Percentiles rank a stretch among this genome's conserved stretches.
Evolutionary conservation across 176 grass and related monocot genomes (phyloP).

Genomic region (Aegilops sharonensis): DNA sequence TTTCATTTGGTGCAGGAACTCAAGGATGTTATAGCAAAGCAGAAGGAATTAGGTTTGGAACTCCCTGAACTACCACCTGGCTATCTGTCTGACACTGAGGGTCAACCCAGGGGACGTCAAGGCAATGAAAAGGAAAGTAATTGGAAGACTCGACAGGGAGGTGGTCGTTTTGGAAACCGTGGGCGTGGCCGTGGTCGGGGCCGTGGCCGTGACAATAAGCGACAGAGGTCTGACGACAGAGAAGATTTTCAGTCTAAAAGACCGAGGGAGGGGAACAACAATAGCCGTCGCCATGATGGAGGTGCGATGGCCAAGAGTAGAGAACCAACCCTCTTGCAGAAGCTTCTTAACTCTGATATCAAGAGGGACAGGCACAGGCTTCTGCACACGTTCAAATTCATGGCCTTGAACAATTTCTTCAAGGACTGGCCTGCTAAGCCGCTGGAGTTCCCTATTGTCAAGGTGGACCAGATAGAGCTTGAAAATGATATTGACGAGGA

Average conservation of each 20-base stretch:
- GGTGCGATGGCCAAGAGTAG: conserved; percentile 24
- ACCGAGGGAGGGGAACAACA: conserved; percentile 38
- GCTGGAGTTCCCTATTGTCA: conserved; percentile 62
- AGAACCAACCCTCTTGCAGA: conserved; percentile 79
- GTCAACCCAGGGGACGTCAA: conserved; percentile 24
- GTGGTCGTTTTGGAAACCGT: conserved; percentile 31
- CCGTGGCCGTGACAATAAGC: conserved; percentile 46
- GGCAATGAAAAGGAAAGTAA: conserved; percentile 29
- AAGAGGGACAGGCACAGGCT: conserved; percentile 77
- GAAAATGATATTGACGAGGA: conserved; percentile 23
- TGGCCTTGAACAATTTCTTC: conserved; percentile 86
- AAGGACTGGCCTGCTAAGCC: conserved; percentile 46
- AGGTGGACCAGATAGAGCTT: conserved; percentile 51
- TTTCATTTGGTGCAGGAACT: conserved; percentile 71
- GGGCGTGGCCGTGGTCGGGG: neutral
- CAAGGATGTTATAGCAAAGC: conserved; percentile 80
- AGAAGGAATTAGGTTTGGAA: conserved; percentile 85
- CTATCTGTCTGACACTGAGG: conserved; percentile 64
- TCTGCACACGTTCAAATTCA: conserved; percentile 74
- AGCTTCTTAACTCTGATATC: conserved; percentile 75
- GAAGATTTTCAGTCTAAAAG: conserved; percentile 41
- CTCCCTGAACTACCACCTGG: conserved; percentile 70
- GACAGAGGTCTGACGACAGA: conserved; percentile 32
- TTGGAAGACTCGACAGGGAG: conserved; percentile 21
- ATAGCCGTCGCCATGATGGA: neutral